Percentiles rank a stretch among this genome's conserved stretches.
These are phyloP conservation scores for Elongisporangium senticosum DNA, from an alignment of 352 stramenopile species.

Conservation along the genomic window DNA sequence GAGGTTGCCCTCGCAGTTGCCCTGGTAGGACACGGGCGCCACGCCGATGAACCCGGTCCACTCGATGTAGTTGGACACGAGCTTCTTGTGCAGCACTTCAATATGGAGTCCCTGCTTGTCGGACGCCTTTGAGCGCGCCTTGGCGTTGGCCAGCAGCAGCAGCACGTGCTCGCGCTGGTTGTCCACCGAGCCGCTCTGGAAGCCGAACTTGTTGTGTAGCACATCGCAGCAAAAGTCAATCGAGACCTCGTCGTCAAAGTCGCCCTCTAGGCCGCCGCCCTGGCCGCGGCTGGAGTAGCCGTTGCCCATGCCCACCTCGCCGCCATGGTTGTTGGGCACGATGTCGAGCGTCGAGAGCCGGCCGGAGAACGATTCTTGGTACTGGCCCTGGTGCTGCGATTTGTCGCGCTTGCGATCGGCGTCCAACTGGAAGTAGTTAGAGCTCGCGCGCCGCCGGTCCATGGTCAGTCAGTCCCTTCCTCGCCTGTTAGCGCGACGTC, in stretches of 20 bases:
- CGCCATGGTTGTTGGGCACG: conserved; percentile 22
- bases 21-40: conserved; percentile 27
- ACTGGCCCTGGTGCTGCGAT: conserved; percentile 28
- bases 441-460: conserved; percentile 65
- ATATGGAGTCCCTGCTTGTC: conserved; percentile 46
- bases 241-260: conserved; percentile 70
- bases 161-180: conserved; percentile 77
- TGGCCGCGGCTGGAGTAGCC: conserved; percentile 14
- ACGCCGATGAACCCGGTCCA: conserved; percentile 55
- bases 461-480: conserved; percentile 2
- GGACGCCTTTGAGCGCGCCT: conserved; percentile 45
- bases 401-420: conserved; percentile 62
- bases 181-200: conserved; percentile 60
- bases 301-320: conserved; percentile 4
- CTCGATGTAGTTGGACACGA: conserved; percentile 58
- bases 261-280: conserved; percentile 45
- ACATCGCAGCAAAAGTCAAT: conserved; percentile 73
- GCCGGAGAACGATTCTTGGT: conserved; percentile 46
- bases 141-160: conserved; percentile 62
- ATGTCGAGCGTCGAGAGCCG: conserved; percentile 71
- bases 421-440: conserved; percentile 83
- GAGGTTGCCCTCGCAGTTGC: conserved; percentile 34
- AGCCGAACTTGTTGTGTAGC: conserved; percentile 69
- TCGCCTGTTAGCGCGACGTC: not conserved
- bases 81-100: conserved; percentile 47